Evolutionary conservation across 139 green algal species (phyloP).

Genomic region (Astrephomene gubernaculifera): DNA sequence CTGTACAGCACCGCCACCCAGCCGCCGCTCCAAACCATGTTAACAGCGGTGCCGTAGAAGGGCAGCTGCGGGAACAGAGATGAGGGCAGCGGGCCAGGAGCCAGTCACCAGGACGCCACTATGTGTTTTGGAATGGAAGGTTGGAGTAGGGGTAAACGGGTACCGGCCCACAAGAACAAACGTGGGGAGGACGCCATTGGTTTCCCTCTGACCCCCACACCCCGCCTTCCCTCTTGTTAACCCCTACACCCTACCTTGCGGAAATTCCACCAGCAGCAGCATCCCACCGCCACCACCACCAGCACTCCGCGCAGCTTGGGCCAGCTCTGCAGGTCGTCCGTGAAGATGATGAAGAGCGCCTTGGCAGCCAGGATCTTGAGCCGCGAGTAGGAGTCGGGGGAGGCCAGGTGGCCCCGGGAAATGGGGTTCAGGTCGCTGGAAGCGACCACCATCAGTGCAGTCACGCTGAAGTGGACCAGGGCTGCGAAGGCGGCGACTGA

Average conservation of each 20-base stretch:
- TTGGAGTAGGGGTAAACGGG: not conserved
- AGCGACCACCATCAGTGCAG: constrained; percentile 34
- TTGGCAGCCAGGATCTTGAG: constrained; percentile 38
- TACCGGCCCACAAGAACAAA: not conserved
- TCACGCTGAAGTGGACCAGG: constrained; percentile 1
- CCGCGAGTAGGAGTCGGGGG: constrained; percentile 22
- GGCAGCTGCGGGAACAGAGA: constrained; percentile 3
- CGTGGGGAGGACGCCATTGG: too few relatives aligned
- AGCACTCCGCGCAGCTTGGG: not conserved
- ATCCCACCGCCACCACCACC: not conserved
- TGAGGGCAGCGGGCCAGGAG: not conserved
- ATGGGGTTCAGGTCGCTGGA: constrained; percentile 33
- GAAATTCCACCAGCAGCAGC: constrained; percentile 19
- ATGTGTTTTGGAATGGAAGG: not conserved
- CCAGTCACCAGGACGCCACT: too few relatives aligned
- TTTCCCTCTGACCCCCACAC: not conserved
- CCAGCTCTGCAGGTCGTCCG: constrained; percentile 9
- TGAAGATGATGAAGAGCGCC: constrained; percentile 1
- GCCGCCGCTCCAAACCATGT: not conserved
- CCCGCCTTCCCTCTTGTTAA: not conserved
- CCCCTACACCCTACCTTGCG: not conserved
- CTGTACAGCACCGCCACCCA: constrained; percentile 35
- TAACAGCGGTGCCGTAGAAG: constrained; percentile 13
- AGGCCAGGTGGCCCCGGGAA: not conserved
- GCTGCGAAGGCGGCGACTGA: not conserved